Conservation (phyloP, 345 rosid species). For the Pelargonium nanum region DNA sequence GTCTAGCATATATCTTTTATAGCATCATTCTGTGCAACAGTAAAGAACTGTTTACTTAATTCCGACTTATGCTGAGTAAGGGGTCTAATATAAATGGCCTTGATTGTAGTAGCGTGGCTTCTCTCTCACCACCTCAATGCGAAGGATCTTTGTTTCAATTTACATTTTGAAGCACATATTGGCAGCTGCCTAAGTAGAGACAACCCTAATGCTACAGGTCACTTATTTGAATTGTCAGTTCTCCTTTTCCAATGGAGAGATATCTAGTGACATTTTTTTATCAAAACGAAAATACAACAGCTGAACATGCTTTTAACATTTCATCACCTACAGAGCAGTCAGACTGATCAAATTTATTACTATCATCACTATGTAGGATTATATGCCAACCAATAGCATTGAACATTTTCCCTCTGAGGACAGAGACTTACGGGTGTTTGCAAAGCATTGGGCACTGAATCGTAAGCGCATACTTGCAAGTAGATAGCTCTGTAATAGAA, state of each 20-base stretch:
- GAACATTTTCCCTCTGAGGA: background rate
- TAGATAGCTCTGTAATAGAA: constrained; percentile 84
- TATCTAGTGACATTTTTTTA: no score
- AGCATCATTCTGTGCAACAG: no score
- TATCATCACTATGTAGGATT: background rate
- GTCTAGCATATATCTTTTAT: no score
- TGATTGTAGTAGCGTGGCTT: no score
- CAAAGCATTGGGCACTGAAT: constrained; percentile 73
- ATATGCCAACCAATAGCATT: background rate
- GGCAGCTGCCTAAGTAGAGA: background rate
- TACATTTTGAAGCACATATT: background rate
- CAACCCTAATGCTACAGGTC: background rate
- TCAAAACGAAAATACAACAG: no score
- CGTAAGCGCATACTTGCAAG: constrained; percentile 91
- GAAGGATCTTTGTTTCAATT: background rate
- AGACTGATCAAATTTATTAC: background rate
- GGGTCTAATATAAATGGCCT: no score
- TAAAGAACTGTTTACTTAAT: no score
- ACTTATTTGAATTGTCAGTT: background rate
- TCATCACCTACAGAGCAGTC: no score
- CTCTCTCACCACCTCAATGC: background rate
- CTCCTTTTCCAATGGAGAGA: no score
- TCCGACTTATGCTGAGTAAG: no score
- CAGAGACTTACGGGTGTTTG: constrained; percentile 75
- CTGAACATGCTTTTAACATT: no score